Conservation (phyloP, 192 early-diverging fungal species). For the Coemansia sp. region DNA sequence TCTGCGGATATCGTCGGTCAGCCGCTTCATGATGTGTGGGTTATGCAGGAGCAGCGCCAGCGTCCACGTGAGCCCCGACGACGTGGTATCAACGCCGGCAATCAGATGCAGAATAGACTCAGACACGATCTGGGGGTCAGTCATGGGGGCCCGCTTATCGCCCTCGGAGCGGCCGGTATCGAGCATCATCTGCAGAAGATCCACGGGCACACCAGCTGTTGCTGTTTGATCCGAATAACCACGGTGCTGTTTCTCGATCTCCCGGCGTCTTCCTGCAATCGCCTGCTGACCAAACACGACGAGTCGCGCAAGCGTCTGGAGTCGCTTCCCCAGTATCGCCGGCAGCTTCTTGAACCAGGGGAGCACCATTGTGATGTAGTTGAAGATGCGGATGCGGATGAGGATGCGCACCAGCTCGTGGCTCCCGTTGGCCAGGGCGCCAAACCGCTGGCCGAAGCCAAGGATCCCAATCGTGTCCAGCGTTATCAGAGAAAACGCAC, state of each 20-base stretch:
- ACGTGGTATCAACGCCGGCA: slow-evolving; percentile 53
- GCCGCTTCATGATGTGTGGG: slow-evolving; percentile 25
- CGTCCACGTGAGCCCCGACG: slow-evolving; percentile 48
- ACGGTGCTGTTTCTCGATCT: not conserved
- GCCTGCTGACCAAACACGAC: slow-evolving; percentile 22
- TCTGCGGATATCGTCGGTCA: slow-evolving; percentile 31
- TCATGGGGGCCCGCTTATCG: slow-evolving; percentile 15
- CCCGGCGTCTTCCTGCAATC: slow-evolving; percentile 18
- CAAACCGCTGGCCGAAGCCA: slow-evolving; percentile 36
- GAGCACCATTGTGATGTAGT: slow-evolving; percentile 37
- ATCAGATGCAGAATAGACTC: slow-evolving; percentile 49
- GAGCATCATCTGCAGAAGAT: slow-evolving; percentile 45
- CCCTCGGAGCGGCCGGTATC: slow-evolving; percentile 10
- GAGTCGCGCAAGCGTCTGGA: slow-evolving; percentile 14
- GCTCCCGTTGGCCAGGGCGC: slow-evolving; percentile 14
- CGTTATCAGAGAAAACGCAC: slow-evolving; percentile 32
- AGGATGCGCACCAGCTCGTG: slow-evolving; percentile 32
- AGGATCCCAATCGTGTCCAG: slow-evolving; percentile 43
- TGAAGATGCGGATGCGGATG: slow-evolving; percentile 25
- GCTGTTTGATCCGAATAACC: too few species aligned
- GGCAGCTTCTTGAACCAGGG: slow-evolving; percentile 44
- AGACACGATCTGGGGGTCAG: slow-evolving; percentile 37
- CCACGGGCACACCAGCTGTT: not conserved
- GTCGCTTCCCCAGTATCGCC: slow-evolving; percentile 5
- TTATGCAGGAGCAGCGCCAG: slow-evolving; percentile 40